Evolutionary conservation across 495 filamentous ascomycete species (phyloP), one percentile per base, ranked within the genome.

Genomic region (Lasiosphaeris hirsuta): DNA sequence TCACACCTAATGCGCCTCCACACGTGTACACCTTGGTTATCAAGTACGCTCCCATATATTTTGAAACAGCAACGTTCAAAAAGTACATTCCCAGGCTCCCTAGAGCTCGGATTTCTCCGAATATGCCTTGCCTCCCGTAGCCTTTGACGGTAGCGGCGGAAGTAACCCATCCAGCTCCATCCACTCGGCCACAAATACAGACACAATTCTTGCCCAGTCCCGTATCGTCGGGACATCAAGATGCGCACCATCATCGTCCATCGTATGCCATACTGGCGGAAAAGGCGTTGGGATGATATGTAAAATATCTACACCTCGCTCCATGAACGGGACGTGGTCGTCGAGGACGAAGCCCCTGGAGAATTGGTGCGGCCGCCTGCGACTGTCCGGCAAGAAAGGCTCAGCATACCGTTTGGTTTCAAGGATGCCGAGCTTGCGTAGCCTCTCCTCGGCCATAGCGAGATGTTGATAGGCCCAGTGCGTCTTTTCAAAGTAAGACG

Each of bases 401-500:
- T 23, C 39, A 19, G 33, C 17, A 30, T 40, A 47, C 14, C 72
- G 69, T 4, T 43, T 64, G 34, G 75, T 70, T 51, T 78, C 72
- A 7, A 78, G 55, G 35, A 75, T 51, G 13, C 54, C 63, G 54
- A 76, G 68, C 11, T 73, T 71, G 17, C 90, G 82, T 53, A 98
- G 72, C 7, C 90, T 85, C 9, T 72, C 62, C 72, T 97, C 94
- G 30, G 91, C 67, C 0, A 57, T 61, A 0, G 86, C 86, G 63
- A 97, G 74, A 15, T 77, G 76, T 57, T 81, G 76, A 65, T 98
- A 98, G 8, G 92, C 91, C 93, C 93, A 97, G 62, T 98, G 94
- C 1, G 94, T 97, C 5, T 86, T 87, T 45, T 78, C 78, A 71
- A 92, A 97, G 66, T 89, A 94, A 0, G 88, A 92, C 5, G 86